Base-by-base conservation (phyloP, 2,329 filamentous ascomycete species). In the Bipolaris gigantea region DNA sequence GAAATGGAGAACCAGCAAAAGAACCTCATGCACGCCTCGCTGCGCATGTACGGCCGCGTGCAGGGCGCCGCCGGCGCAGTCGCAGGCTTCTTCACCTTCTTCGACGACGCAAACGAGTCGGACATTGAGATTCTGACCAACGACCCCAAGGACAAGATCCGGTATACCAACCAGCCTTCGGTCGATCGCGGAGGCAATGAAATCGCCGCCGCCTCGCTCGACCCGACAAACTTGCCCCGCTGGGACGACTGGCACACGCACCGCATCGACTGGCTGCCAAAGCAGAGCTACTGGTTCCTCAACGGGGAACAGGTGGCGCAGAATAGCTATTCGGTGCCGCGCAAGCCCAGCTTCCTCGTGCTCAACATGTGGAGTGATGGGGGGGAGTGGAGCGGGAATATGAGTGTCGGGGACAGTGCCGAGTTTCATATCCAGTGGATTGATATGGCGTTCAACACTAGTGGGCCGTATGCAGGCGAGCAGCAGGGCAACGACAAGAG, bases 311-410 rank as follows among this genome's bases (percentile, higher is more conserved):
- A 82, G 61, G 75, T 80, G 2, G 80, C 82, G 2, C 79, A 74
- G 19, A 85, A 83, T 59, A 75, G 75, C 3, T 83, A 84, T 62
- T 82, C 84, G 53, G 80, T 81, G 13, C 84, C 85, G 0, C 74
- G 76, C 21, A 80, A 83, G 45, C 73, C 79, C 4, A 80, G 79
- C 33, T 77, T 78, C 48, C 68, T 87, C 44, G 78, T 84, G 27
- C 73, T 87, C 62, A 87, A 86, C 62, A 77, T 83, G 43, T 87
- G 84, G 84, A 81, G 82, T 51, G 80, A 86, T 56, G 84, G 84
- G 18, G 83, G 84, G 4, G 72, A 73, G 43, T 87, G 83, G 84
- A 80, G 79, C 40, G 84, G 83, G 10, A 80, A 83, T 48, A 86
- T 87, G 85, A 77, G 67, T 5, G 65, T 77, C 5, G 74, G 76